Base-by-base conservation (phyloP, 2,329 filamentous ascomycete species). In the Fusarium proliferatum region DNA sequence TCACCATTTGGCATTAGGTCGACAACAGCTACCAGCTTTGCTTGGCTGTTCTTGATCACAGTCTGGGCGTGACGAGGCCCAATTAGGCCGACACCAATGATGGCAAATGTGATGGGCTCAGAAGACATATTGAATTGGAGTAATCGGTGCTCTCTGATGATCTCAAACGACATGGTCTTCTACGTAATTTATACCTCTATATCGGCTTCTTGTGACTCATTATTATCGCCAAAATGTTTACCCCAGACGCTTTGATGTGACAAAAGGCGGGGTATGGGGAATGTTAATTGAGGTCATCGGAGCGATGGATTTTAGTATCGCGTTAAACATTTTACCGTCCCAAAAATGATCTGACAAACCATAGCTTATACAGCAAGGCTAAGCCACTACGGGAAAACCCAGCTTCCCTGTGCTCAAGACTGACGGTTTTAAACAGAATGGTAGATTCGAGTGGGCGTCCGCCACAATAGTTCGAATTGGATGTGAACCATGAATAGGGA, bases 1-100 rank as follows among this genome's bases (percentile, higher is more conserved):
- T 61, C 58, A 1, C 71, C 79, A 17, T 61, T 63, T 19, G 76
- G 75, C 52, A 71, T 76, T 16, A 77, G 71, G 38, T 82, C 80
- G 33, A 82, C 79, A 19, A 82, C 70, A 61, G 79, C 80, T 4
- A 75, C 67, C 9, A 82, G 76, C 8, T 73, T 61, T 19, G 77
- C 65, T 13, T 73, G 45, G 4, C 48, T 56, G 48, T 75, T 77
- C 21, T 71, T 51, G 5, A 70, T 59, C 6, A 82, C 76, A 4
- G 79, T 79, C 26, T 48, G 67, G n/a, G 80, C 80, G 28, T 81
- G 81, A 1, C 77, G 76, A 4, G 80, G 80, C 2, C 80, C 79
- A 36, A 82, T 80, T 1, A 78, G 61, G 16, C 79, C 80, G 6
- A 75, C 75, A 21, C 80, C 80, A 7, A 81, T 72, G 28, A 85